Evolutionary conservation across 345 rosid species (phyloP).

Genomic region (Crucihimalaya himalaica): DNA sequence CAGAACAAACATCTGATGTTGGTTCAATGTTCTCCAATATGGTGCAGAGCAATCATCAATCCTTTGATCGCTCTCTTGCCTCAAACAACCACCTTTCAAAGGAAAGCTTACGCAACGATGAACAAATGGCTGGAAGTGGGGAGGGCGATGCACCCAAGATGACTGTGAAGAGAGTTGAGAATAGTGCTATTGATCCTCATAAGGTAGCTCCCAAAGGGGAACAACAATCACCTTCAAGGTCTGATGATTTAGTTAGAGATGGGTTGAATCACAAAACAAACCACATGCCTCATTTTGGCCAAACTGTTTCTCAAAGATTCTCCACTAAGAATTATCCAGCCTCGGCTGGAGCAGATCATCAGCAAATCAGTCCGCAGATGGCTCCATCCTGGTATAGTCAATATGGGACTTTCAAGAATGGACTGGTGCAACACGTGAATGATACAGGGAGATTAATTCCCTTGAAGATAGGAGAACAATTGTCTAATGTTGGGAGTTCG

Average conservation of each 20-base stretch:
- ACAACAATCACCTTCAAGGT: conserved; percentile 42
- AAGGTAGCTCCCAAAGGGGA: conserved; percentile 48
- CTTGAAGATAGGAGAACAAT: conserved; percentile 49
- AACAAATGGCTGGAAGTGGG: conserved; percentile 56
- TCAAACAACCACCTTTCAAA: conserved; percentile 45
- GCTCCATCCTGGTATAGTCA: conserved; percentile 83
- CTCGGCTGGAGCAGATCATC: conserved; percentile 50
- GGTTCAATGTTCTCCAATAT: conserved; percentile 36
- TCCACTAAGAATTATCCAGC: conserved; percentile 42
- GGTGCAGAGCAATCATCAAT: conserved; percentile 56
- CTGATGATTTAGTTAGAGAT: conserved; percentile 46
- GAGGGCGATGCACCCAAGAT: conserved; percentile 53
- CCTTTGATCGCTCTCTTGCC: conserved; percentile 59
- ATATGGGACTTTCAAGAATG: conserved; percentile 69
- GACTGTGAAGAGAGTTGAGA: conserved; percentile 54
- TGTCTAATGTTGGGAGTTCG: conserved; percentile 46
- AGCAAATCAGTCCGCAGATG: conserved; percentile 68
- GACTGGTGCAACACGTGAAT: conserved; percentile 52
- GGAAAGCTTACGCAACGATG: conserved; percentile 52
- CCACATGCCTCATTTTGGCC: conserved; percentile 40
- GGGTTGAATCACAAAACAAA: conserved; percentile 36
- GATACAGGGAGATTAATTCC: conserved; percentile 46
- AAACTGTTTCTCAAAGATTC: conserved; percentile 43
- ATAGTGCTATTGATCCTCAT: conserved; percentile 47
- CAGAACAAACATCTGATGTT: conserved; percentile 43